phyloP scores from a whole-genome alignment of 495 filamentous ascomycete species.

The Hypoxylon rickii region DNA sequence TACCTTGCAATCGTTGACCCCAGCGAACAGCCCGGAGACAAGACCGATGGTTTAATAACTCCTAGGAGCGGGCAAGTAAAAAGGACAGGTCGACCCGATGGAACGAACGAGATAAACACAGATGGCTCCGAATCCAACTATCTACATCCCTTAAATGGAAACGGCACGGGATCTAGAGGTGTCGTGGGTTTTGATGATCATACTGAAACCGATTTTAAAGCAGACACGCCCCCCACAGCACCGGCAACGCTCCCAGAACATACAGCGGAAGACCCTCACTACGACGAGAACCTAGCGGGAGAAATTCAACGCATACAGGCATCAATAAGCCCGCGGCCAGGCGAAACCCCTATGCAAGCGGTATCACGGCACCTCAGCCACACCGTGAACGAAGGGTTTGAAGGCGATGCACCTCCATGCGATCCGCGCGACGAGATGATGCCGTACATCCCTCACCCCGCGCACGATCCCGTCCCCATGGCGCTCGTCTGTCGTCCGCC shows the following conservation, averaged over 20 bases:
- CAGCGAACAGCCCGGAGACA: constrained; percentile 16
- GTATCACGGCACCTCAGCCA: constrained; percentile 68
- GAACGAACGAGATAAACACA: neutral
- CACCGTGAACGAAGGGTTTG: constrained; percentile 57
- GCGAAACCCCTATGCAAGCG: constrained; percentile 59
- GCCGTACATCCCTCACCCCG: constrained; percentile 62
- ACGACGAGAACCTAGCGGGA: constrained; percentile 60
- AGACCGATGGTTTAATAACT: constrained; percentile 25
- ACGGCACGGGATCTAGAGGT: neutral
- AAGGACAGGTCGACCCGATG: neutral
- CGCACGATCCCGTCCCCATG: constrained; percentile 66
- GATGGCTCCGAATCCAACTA: neutral
- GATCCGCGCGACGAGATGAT: constrained; percentile 59
- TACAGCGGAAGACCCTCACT: constrained; percentile 61
- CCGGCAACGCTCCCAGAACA: constrained; percentile 53
- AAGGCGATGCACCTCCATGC: constrained; percentile 58
- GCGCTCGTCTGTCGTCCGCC: constrained; percentile 71
- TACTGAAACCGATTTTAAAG: neutral
- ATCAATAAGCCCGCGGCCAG: constrained; percentile 49
- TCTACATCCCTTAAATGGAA: neutral
- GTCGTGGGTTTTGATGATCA: neutral
- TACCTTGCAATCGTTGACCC: constrained; percentile 36
- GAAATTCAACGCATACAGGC: constrained; percentile 66
- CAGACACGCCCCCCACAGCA: neutral
- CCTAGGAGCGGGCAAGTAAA: neutral